Conservation (phyloP, 768 basidiomycete species). For the Dioszegia hungarica region DNA sequence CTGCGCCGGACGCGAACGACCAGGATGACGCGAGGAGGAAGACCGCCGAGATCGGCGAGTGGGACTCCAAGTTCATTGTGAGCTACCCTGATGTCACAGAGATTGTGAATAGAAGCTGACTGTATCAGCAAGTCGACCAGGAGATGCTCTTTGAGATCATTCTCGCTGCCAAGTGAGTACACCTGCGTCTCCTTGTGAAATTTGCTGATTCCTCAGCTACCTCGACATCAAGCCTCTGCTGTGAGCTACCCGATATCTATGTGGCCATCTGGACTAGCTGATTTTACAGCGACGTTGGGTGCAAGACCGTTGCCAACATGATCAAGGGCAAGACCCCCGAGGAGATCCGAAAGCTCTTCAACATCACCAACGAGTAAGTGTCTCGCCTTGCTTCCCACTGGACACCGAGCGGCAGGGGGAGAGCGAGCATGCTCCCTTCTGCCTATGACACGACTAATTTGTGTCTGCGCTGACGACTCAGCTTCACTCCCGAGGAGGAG, state of each 20-base stretch:
- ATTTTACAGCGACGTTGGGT: slow-evolving; percentile 36
- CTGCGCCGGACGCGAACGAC: slow-evolving; percentile 55
- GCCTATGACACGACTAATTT: no score
- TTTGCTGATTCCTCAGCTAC: slow-evolving; percentile 54
- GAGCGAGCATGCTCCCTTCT: no score
- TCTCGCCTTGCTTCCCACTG: neutral
- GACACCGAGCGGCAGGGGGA: no score
- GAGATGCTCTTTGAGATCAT: slow-evolving; percentile 99
- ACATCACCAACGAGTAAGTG: slow-evolving; percentile 62
- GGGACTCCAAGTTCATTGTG: slow-evolving; percentile 73
- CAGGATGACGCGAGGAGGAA: slow-evolving; percentile 94
- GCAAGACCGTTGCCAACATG: slow-evolving; percentile 74
- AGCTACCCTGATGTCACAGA: neutral
- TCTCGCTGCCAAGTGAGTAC: slow-evolving; percentile 73
- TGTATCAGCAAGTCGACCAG: slow-evolving; percentile 67
- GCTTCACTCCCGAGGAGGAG: slow-evolving; percentile 99
- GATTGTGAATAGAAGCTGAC: neutral
- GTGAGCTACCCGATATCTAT: slow-evolving; percentile 54
- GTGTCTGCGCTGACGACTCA: slow-evolving; percentile 55
- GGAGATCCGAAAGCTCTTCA: slow-evolving; percentile 96
- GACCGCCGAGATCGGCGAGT: slow-evolving; percentile 97
- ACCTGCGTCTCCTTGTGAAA: neutral
- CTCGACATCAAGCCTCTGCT: slow-evolving; percentile 98
- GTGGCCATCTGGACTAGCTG: neutral
- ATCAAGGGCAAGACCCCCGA: slow-evolving; percentile 99